Conservation (phyloP, 768 basidiomycete species). For the Pisolithus tinctorius region DNA sequence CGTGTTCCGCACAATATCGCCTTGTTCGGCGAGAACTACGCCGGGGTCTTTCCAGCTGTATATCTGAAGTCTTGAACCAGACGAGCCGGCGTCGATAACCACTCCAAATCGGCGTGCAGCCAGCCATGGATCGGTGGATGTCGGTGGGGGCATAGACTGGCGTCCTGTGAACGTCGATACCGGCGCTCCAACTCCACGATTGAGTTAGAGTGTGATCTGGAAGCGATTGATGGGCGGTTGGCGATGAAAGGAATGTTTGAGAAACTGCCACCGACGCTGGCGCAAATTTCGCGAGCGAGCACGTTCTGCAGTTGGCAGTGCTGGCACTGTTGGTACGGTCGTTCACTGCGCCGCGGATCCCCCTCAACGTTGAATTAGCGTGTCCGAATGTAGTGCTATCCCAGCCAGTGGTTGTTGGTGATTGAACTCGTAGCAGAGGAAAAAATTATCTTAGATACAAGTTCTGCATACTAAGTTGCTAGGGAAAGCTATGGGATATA, state of each 20-base stretch:
- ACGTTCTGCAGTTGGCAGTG: no score
- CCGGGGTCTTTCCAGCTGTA: conserved; percentile 94
- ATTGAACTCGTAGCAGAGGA: no score
- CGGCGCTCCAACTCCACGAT: neutral
- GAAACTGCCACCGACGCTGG: neutral
- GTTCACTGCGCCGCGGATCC: no score
- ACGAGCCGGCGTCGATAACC: conserved; percentile 98
- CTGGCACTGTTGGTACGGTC: no score
- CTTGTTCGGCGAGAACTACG: conserved; percentile 45
- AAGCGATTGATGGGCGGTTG: neutral
- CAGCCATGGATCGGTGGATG: conserved; percentile 67
- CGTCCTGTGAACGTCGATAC: neutral
- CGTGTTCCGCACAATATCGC: conserved; percentile 40
- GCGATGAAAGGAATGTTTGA: neutral
- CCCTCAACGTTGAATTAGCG: no score
- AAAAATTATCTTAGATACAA: no score
- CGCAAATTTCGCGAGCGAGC: no score
- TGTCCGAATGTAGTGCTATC: no score
- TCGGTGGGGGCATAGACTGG: conserved; percentile 67
- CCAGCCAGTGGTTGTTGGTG: no score
- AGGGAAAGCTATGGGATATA: no score
- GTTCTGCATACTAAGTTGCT: no score
- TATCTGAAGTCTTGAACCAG: conserved; percentile 91
- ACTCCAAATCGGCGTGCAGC: conserved; percentile 80
- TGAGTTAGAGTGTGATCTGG: neutral